Percentiles rank a stretch among this genome's conserved stretches.
These are phyloP conservation scores for Serendipita vermifera DNA, from an alignment of 768 basidiomycete species.

Conservation along the genomic window DNA sequence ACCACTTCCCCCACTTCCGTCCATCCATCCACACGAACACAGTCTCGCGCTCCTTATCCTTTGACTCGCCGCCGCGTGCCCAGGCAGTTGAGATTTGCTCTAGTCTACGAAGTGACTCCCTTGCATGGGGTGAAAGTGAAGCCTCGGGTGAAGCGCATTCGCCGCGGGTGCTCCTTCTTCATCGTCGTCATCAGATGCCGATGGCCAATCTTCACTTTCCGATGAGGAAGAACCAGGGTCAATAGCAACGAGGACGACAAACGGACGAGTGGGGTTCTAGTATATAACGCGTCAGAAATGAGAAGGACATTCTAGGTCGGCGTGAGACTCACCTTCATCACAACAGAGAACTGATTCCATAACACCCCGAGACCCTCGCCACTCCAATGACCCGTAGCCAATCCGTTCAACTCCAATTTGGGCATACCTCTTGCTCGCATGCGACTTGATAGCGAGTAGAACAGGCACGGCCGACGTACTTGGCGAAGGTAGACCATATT, in stretches of 20 bases:
- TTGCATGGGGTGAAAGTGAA: conserved; percentile 21
- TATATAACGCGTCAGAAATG: too few species aligned
- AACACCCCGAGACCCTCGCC: conserved; percentile 42
- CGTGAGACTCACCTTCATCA: conserved; percentile 56
- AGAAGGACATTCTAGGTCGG: too few species aligned
- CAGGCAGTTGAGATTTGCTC: conserved; percentile 17
- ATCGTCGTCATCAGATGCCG: conserved; percentile 25
- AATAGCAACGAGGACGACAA: conserved; percentile 60
- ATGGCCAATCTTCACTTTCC: too few species aligned
- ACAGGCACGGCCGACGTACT: conserved; percentile 34
- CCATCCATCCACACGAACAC: conserved; percentile 87
- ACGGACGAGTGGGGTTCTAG: conserved; percentile 40
- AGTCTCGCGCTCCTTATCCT: conserved; percentile 36
- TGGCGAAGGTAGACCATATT: conserved; percentile 20
- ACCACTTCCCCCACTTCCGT: conserved; percentile 72
- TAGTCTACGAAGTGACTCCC: conserved; percentile 34
- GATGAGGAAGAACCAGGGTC: too few species aligned
- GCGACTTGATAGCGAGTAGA: conserved; percentile 56
- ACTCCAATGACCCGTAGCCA: conserved; percentile 19
- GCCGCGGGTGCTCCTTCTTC: conserved; percentile 39
- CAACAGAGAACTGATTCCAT: conserved; percentile 55
- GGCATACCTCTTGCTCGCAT: conserved; percentile 18
- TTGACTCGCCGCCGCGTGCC: conserved; percentile 22
- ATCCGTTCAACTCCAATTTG: conserved; percentile 13
- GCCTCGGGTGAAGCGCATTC: conserved; percentile 24